A percentile compares a stretch with the other conserved stretches of the same genome.
phyloP scores from a whole-genome alignment of 805 yeast species.

The Nakazawaea molendinolei region DNA sequence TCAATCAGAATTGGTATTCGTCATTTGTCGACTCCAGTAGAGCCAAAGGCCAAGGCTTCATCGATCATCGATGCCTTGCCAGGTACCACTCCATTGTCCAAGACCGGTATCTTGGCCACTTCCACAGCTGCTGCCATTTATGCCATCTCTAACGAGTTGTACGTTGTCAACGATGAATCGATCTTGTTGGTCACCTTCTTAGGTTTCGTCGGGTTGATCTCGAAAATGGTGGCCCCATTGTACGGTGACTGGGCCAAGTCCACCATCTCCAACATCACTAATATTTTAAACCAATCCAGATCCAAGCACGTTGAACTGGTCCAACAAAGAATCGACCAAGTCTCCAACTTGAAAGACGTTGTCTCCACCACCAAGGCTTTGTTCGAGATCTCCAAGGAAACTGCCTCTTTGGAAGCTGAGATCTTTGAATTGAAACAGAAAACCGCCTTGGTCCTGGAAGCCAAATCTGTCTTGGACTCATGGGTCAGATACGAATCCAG shows the following conservation, averaged over 20 bases:
- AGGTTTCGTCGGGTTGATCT: slow-evolving; percentile 66
- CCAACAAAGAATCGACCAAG: slow-evolving; percentile 83
- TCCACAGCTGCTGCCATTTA: slow-evolving; percentile 90
- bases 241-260: slow-evolving; percentile 92
- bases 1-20: slow-evolving; percentile 51
- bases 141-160: slow-evolving; percentile 89
- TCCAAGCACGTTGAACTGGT: slow-evolving; percentile 88
- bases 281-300: slow-evolving; percentile 81
- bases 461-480: slow-evolving; percentile 91
- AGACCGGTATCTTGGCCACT: slow-evolving; percentile 94
- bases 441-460: slow-evolving; percentile 82
- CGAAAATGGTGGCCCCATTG: slow-evolving; percentile 88
- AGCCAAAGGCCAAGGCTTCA: slow-evolving; percentile 87
- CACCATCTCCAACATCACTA: slow-evolving; percentile 74
- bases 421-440: slow-evolving; percentile 90
- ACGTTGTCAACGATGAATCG: slow-evolving; percentile 92
- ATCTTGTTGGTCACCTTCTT: slow-evolving; percentile 75
- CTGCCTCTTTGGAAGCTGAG: slow-evolving; percentile 92
- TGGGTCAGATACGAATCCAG: slow-evolving; percentile 98
- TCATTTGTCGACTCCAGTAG: slow-evolving; percentile 61
- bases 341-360: slow-evolving; percentile 85
- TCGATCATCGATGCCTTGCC: slow-evolving; percentile 90
- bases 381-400: slow-evolving; percentile 92
- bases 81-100: slow-evolving; percentile 79
- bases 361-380: slow-evolving; percentile 85